Base-by-base conservation (phyloP, 2,329 filamentous ascomycete genomes). In the Pyrenophora teres region DNA sequence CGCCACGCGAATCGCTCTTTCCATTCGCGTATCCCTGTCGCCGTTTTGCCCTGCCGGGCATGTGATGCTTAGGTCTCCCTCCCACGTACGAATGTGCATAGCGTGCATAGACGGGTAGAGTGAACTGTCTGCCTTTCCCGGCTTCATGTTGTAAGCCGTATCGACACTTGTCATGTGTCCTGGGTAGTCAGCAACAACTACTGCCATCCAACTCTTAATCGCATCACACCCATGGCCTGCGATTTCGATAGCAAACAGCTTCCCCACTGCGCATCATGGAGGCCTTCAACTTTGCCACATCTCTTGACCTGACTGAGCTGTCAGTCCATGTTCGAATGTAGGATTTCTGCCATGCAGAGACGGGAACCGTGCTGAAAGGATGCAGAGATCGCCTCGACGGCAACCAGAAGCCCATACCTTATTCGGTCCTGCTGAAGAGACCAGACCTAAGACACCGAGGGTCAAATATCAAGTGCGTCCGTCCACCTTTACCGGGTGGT, bases 261-360 rank as follows among this genome's bases (percentile, higher is more conserved):
- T 43, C 59, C 57, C 33, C 59, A 51, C 53, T 56, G 54, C 59
- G 52, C 60, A 59, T 57, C 37, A 97, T 97, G 91, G 94, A 99
- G 77, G 88, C 92, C 45, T 97, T 96, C 76, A 96, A 92, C 25
- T 97, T 97, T 78, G 92, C 91, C 62, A 90, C 87, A 69, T 96
- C 94, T 53, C 88, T 91, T 60, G 86, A 90, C 74, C 81, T 97
- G 64, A 83, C 91, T 64, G 59, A 68, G 49, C 84, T 92, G 59
- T 85, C 89, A 16, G 79, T 87, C 46, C 79, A 81, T 64, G 77
- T 87, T 56, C 84, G 83, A 74, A 83, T 87, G 85, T 87, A 76
- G 58, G 82, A 13, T 15, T 9, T 37, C 30, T 25, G 3, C 5
- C 3, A 6, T 21, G 13, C 42, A 18, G 36, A 6, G 9, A 1